A percentile compares a stretch with the other conserved stretches of the same genome.
Evolutionary conservation across 345 rosid species (phyloP).

Genomic region (Erodium maritimum): DNA sequence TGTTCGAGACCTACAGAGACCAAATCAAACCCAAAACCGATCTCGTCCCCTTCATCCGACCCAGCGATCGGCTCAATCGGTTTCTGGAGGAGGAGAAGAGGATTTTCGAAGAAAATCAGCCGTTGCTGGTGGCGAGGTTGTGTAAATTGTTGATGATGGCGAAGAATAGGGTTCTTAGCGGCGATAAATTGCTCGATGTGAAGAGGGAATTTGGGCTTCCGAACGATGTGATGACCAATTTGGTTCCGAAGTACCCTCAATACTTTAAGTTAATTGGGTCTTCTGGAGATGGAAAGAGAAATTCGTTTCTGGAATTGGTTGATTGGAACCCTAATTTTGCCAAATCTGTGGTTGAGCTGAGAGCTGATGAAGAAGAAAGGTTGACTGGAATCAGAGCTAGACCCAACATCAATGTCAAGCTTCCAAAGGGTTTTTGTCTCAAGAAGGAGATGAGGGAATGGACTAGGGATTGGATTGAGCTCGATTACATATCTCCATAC

Average conservation of each 20-base stretch:
- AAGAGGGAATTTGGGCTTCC: conserved; percentile 24
- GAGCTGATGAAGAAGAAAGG: conserved; percentile 47
- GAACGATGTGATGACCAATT: conserved; percentile 16
- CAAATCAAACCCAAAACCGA: conserved; percentile 7
- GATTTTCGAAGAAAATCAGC: conserved; percentile 13
- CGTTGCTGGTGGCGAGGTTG: conserved; percentile 14
- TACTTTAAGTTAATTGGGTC: conserved; percentile 15
- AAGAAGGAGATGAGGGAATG: conserved; percentile 94
- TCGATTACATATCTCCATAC: conserved; percentile 71
- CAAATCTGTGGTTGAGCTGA: conserved; percentile 40
- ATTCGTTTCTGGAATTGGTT: conserved; percentile 56
- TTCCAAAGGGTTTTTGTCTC: conserved; percentile 57
- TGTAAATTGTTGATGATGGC: conserved; percentile 26
- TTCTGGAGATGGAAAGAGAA: conserved; percentile 32
- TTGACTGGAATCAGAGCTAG: conserved; percentile 45
- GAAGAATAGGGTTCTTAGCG: conserved; percentile 15
- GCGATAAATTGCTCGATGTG: conserved; percentile 19
- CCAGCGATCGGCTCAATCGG: conserved; percentile 10
- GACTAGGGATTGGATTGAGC: conserved; percentile 82
- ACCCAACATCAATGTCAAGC: conserved; percentile 53
- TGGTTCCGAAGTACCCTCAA: conserved; percentile 13
- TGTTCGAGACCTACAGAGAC: too few species aligned
- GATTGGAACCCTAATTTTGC: conserved; percentile 57
- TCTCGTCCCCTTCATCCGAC: conserved; percentile 7
- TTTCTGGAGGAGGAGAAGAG: conserved; percentile 22